phyloP scores from a whole-genome alignment of 208 protist species.

The Trypanosoma theileri region DNA sequence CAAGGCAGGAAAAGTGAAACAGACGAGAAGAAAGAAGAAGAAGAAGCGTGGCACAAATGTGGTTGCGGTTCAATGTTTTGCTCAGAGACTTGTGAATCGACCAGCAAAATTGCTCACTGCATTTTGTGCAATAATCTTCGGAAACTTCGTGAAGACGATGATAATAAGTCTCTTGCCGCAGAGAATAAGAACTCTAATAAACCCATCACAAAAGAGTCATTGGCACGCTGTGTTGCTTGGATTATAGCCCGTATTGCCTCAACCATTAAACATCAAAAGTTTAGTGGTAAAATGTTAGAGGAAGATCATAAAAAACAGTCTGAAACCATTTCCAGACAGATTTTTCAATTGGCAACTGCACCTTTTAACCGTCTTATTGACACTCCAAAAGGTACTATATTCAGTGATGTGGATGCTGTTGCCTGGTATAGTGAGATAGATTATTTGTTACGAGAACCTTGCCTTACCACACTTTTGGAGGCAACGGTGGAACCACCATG shows the following conservation, averaged over 20 bases:
- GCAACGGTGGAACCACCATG: conserved; percentile 8
- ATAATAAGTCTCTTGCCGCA: background rate
- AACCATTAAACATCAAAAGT: conserved; percentile 40
- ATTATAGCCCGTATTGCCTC: conserved; percentile 46
- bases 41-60: conserved; percentile 28
- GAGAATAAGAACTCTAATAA: background rate
- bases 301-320: conserved; percentile 27
- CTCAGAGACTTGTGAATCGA: conserved; percentile 41
- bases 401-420: conserved; percentile 40
- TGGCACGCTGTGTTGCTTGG: conserved; percentile 69
- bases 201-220: conserved; percentile 57
- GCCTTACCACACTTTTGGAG: conserved; percentile 23
- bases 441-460: conserved; percentile 33
- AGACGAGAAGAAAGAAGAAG: conserved; percentile 5
- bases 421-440: conserved; percentile 42
- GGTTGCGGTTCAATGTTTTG: conserved; percentile 66
- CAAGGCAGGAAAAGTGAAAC: background rate
- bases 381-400: conserved; percentile 45
- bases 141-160: conserved; percentile 29
- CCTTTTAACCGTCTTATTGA: conserved; percentile 76
- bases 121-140: conserved; percentile 54
- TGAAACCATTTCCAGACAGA: conserved; percentile 43
- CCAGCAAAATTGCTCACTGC: conserved; percentile 34
- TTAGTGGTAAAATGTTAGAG: conserved; percentile 48
- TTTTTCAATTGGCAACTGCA: conserved; percentile 56